Evolutionary conservation across 2,329 filamentous ascomycete genomes (phyloP), one percentile per base, ranked within the genome.

Genomic region (Mycosphaerella arachidis): DNA sequence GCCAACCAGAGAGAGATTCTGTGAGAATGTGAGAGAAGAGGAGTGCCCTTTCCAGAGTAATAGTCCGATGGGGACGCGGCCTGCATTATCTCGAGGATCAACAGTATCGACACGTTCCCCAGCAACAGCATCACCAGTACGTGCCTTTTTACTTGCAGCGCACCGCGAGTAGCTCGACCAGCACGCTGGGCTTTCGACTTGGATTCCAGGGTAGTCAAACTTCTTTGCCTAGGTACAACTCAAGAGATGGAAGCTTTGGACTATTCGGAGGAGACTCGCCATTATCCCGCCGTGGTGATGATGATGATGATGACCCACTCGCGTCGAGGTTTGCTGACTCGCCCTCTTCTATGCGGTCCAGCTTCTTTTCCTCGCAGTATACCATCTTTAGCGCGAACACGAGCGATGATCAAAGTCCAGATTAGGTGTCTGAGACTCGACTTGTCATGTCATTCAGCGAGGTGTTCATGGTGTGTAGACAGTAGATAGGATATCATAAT

Each of bases 131-230:
- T 59, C 57, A 16, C 57, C 57, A 8, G 45, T 55, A 16, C 57
- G 52, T n/a, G 57, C 43, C 2, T 59, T 59, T 59, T 33, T 59
- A 59, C 31, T 48, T 59, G 31, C 52, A 59, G 24, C 53, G 57
- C 29, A 59, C 35, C 31, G 43, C 57, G 30, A 59, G 57, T 37
- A 59, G 57, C 33, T 59, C 52, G 9, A 59, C 56, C n/a, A 58
- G 56, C 31, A 58, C 50, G 29, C 27, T 58, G 29, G 56, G 56
- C 10, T 53, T 58, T n/a, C 18, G 57, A 31, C 27, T 52, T 35
- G 50, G 50, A 30, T 35, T 52, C 18, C 50, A 52, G 27, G 48
- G 50, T 10, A 35, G 30, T 20, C 12, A 5, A n/a, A 52, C 18
- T 30, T 33, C 50, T 3, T 9, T 52, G 12, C 30, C 29, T 0